Evolutionary conservation across 176 grass and related monocot species (phyloP).

Genomic region (Echinochloa phyllopogon): DNA sequence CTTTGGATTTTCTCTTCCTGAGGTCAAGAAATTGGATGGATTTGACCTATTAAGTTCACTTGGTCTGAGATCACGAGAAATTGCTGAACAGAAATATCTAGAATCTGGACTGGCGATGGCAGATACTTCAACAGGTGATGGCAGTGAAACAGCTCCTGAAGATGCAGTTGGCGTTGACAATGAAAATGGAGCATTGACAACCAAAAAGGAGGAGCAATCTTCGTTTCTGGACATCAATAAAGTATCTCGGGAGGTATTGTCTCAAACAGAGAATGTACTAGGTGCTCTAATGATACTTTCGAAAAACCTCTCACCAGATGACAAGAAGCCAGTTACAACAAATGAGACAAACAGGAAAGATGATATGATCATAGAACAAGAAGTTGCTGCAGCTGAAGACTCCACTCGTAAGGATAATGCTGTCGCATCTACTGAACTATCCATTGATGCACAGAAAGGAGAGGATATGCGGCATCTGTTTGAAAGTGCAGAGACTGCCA

Average conservation of each 20-base stretch:
- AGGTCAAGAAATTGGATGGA: slow-evolving; percentile 77
- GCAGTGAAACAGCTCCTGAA: slow-evolving; percentile 39
- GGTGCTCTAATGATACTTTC: slow-evolving; percentile 89
- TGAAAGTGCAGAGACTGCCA: slow-evolving; percentile 89
- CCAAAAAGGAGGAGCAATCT: slow-evolving; percentile 34
- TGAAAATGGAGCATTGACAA: slow-evolving; percentile 37
- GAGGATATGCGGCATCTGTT: slow-evolving; percentile 78
- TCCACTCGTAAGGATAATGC: slow-evolving; percentile 36
- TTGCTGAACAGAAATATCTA: slow-evolving; percentile 79
- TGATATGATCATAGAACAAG: slow-evolving; percentile 41
- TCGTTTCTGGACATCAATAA: slow-evolving; percentile 83
- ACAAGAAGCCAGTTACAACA: slow-evolving; percentile 30
- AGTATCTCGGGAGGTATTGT: slow-evolving; percentile 77
- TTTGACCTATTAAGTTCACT: slow-evolving; percentile 74
- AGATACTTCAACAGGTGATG: slow-evolving; percentile 48
- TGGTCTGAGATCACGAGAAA: slow-evolving; percentile 65
- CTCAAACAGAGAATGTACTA: slow-evolving; percentile 92
- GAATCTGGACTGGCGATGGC: slow-evolving; percentile 75
- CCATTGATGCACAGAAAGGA: slow-evolving; percentile 54
- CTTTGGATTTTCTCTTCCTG: slow-evolving; percentile 89
- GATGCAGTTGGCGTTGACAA: slow-evolving; percentile 41
- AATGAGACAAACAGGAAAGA: slow-evolving; percentile 42
- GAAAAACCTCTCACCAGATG: slow-evolving; percentile 60
- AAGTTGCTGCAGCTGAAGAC: slow-evolving; percentile 48
- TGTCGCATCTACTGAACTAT: slow-evolving; percentile 40